Evolutionary conservation across 805 yeast genomes (phyloP).

Genomic region (Allodekkera sacchari): DNA sequence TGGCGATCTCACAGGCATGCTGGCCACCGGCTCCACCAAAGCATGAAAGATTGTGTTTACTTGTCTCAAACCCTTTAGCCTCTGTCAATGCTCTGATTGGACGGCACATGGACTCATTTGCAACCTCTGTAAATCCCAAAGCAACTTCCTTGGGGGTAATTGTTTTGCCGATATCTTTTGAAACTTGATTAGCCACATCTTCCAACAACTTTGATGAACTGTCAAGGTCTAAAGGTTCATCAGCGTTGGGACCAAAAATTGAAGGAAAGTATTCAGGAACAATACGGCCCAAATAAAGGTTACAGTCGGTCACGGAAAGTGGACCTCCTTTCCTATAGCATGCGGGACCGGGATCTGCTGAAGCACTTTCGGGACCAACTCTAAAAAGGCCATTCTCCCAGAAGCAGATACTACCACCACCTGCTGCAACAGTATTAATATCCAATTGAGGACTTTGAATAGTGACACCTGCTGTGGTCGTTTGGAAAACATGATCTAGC

Average conservation of each 20-base stretch:
- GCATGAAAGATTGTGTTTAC: constrained; percentile 59
- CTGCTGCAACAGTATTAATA: constrained; percentile 67
- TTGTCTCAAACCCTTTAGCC: constrained; percentile 59
- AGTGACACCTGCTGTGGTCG: constrained; percentile 66
- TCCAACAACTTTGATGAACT: constrained; percentile 42
- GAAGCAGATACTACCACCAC: constrained; percentile 60
- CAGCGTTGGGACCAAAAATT: constrained; percentile 72
- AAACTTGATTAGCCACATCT: constrained; percentile 34
- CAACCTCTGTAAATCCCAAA: constrained; percentile 67
- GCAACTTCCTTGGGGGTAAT: constrained; percentile 61
- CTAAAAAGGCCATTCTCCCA: constrained; percentile 62
- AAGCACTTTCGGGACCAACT: constrained; percentile 79
- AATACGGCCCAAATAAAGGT: constrained; percentile 58
- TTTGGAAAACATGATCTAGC: constrained; percentile 64
- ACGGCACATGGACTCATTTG: constrained; percentile 75
- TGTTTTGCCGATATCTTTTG: constrained; percentile 30
- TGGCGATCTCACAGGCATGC: constrained; percentile 68
- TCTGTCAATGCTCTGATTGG: constrained; percentile 76
- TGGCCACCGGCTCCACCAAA: constrained; percentile 92
- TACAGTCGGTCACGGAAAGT: constrained; percentile 75
- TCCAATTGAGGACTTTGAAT: constrained; percentile 71
- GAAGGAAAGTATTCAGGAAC: constrained; percentile 66
- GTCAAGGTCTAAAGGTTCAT: constrained; percentile 54
- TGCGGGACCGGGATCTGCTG: constrained; percentile 83
- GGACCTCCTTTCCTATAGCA: constrained; percentile 82